Conservation (phyloP, 768 basidiomycete genomes). For the Multifurca ochricompacta region DNA sequence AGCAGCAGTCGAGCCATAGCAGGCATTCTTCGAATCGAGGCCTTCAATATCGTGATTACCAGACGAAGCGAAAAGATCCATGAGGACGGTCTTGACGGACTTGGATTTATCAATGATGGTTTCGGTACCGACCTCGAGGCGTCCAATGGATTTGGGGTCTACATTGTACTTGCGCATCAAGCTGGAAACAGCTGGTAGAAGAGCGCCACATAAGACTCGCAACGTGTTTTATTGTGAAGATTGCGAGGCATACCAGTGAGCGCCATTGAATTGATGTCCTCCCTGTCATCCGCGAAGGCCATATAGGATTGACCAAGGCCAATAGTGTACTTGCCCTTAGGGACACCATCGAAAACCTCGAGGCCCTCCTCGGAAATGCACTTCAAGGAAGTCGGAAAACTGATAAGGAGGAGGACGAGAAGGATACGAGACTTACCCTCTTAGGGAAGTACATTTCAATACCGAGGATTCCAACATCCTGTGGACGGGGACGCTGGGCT, state of each 20-base stretch:
- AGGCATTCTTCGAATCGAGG: slow-evolving; percentile 98
- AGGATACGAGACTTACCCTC: not conserved
- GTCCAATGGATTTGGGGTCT: slow-evolving; percentile 93
- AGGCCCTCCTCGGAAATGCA: slow-evolving; percentile 95
- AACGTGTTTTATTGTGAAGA: slow-evolving; percentile 11
- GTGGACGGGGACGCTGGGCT: slow-evolving; percentile 19
- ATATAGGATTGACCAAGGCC: slow-evolving; percentile 97
- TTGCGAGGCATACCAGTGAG: slow-evolving; percentile 67
- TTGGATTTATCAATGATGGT: slow-evolving; percentile 99
- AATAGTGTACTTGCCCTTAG: slow-evolving; percentile 95
- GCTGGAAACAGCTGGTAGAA: slow-evolving; percentile 63
- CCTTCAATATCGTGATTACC: slow-evolving; percentile 98
- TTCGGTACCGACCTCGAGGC: slow-evolving; percentile 97
- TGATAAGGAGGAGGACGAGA: not conserved
- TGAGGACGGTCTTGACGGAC: slow-evolving; percentile 94
- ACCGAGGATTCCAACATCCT: slow-evolving; percentile 22
- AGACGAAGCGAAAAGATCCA: slow-evolving; percentile 91
- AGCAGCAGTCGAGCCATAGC: slow-evolving; percentile 97
- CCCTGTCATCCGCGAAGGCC: slow-evolving; percentile 97
- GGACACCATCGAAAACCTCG: slow-evolving; percentile 19
- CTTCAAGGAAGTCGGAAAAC: slow-evolving; percentile 30
- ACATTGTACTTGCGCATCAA: slow-evolving; percentile 92
- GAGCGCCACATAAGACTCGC: not conserved
- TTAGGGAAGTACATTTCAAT: slow-evolving; percentile 22
- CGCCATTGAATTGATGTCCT: slow-evolving; percentile 98